A percentile compares a stretch with the other conserved stretches of the same genome.
phyloP scores from a whole-genome alignment of 352 stramenopile species.

The Pythium coloratum region DNA sequence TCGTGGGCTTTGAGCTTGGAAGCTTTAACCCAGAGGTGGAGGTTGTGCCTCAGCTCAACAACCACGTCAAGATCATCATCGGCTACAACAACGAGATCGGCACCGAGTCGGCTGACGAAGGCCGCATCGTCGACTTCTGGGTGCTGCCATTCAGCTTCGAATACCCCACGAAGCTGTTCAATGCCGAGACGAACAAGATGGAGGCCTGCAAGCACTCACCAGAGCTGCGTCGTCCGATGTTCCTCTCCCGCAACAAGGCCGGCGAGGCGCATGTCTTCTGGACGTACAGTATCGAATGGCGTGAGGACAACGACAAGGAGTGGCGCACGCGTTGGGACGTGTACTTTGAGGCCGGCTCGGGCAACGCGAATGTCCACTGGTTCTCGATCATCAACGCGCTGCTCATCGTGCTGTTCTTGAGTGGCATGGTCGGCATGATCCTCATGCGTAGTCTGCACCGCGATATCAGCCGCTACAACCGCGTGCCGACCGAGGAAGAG shows the following conservation, averaged over 20 bases:
- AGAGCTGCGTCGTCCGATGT: slow-evolving; percentile 69
- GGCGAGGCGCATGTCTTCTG: slow-evolving; percentile 87
- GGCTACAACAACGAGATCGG: slow-evolving; percentile 93
- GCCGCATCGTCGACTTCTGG: slow-evolving; percentile 98
- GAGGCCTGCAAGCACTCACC: slow-evolving; percentile 67
- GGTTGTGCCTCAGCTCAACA: slow-evolving; percentile 94
- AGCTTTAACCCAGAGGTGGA: slow-evolving; percentile 91
- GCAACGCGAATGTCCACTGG: slow-evolving; percentile 98
- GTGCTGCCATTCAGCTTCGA: slow-evolving; percentile 97
- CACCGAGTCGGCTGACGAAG: slow-evolving; percentile 68
- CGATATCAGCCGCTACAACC: slow-evolving; percentile 99
- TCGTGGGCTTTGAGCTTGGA: slow-evolving; percentile 87
- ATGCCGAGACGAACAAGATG: slow-evolving; percentile 73
- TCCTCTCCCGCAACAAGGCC: slow-evolving; percentile 82
- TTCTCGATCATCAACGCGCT: slow-evolving; percentile 99
- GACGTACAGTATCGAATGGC: slow-evolving; percentile 99
- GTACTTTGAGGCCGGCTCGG: slow-evolving; percentile 93
- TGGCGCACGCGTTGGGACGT: slow-evolving; percentile 99
- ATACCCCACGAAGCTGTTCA: slow-evolving; percentile 83
- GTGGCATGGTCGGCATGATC: slow-evolving; percentile 99
- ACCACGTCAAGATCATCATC: slow-evolving; percentile 99
- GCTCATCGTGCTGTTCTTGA: slow-evolving; percentile 99
- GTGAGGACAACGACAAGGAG: slow-evolving; percentile 90
- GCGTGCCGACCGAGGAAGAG: slow-evolving; percentile 94
- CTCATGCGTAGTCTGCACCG: slow-evolving; percentile 97